Percentiles rank a stretch among this genome's conserved stretches.
Evolutionary conservation across 805 yeast genomes (phyloP).

Genomic region (Candida argentea): DNA sequence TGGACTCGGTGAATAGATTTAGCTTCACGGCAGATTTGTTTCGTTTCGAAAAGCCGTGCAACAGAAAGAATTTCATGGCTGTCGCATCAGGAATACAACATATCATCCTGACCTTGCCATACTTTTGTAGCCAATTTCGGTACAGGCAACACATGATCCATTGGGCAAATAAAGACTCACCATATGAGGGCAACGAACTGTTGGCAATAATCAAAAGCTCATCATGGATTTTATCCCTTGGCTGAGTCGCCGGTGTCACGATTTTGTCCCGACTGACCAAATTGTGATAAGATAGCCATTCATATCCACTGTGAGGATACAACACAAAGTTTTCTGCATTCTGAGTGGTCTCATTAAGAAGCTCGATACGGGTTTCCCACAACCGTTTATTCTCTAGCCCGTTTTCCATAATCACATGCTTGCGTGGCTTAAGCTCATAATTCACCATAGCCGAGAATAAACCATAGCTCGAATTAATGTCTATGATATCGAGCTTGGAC

Average conservation of each 20-base stretch:
- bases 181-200: conserved; percentile 38
- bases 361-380: conserved; percentile 20
- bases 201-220: conserved; percentile 51
- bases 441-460: conserved; percentile 55
- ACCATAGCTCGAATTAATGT: conserved; percentile 51
- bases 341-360: conserved; percentile 13
- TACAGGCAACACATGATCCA: conserved; percentile 61
- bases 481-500: conserved; percentile 41
- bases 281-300: conserved; percentile 52
- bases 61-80: conserved; percentile 48
- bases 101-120: conserved; percentile 65
- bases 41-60: conserved; percentile 40
- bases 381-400: conserved; percentile 17
- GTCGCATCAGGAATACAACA: conserved; percentile 55
- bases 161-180: conserved; percentile 65
- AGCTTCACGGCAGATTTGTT: conserved; percentile 55
- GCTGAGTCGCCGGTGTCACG: conserved; percentile 18
- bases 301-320: conserved; percentile 43
- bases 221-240: conserved; percentile 36
- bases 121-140: conserved; percentile 64
- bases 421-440: conserved; percentile 47
- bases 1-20: conserved; percentile 52
- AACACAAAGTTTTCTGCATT: conserved; percentile 23
- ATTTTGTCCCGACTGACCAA: conserved; percentile 37
- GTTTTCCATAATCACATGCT: conserved; percentile 55